Percentiles rank a stretch among this genome's conserved stretches.
Evolutionary conservation across 176 grass and related monocot species (phyloP).

Genomic region (Melocanna baccifera): DNA sequence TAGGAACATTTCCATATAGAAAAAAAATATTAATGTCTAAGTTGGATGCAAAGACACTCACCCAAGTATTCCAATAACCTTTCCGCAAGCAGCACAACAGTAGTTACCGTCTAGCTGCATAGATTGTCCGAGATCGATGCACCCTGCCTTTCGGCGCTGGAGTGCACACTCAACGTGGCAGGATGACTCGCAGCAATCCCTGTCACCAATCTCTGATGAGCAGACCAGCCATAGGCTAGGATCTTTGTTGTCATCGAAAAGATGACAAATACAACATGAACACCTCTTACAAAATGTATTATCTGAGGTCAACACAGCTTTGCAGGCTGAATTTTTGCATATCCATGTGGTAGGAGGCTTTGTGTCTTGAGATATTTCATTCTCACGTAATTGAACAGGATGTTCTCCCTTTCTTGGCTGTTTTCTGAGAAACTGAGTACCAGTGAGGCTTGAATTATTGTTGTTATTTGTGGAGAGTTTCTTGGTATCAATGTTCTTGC

Average conservation of each 20-base stretch:
- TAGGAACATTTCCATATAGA: constrained; percentile 7
- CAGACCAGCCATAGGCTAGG: constrained; percentile 98
- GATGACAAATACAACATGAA: constrained; percentile 95
- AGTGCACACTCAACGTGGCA: constrained; percentile 97
- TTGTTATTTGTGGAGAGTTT: constrained; percentile 51
- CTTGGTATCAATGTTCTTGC: constrained; percentile 59
- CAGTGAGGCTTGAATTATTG: constrained; percentile 36
- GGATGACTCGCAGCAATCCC: constrained; percentile 85
- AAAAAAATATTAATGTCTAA: constrained; percentile 16
- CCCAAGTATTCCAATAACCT: constrained; percentile 91
- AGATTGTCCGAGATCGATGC: constrained; percentile 73
- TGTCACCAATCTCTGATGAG: constrained; percentile 68
- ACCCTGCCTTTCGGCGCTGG: constrained; percentile 56
- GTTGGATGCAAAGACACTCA: constrained; percentile 54
- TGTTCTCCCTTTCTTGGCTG: constrained; percentile 46
- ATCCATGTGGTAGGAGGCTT: constrained; percentile 60
- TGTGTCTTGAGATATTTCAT: constrained; percentile 27
- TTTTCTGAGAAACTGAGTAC: constrained; percentile 39
- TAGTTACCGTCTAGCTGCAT: constrained; percentile 88
- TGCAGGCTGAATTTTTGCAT: constrained; percentile 94
- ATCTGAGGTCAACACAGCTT: constrained; percentile 67
- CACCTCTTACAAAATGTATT: constrained; percentile 93
- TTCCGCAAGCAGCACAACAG: constrained; percentile 93
- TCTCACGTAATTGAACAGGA: constrained; percentile 35
- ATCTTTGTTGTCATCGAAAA: constrained; percentile 98